These are phyloP conservation scores for Lycium ferocissimum DNA, from an alignment of 257 asterid genomes.

Conservation along the genomic window DNA sequence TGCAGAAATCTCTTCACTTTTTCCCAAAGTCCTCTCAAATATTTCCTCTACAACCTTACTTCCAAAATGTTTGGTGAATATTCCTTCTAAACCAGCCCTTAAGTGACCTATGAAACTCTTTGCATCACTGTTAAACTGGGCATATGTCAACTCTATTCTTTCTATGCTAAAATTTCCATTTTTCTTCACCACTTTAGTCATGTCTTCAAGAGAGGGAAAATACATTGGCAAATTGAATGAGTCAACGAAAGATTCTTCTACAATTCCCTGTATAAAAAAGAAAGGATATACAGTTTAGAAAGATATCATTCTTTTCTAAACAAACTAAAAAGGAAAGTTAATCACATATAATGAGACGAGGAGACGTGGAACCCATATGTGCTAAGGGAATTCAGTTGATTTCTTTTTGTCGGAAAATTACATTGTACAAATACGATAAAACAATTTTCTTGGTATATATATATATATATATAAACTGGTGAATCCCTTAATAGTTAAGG, in stretches of 20 bases:
- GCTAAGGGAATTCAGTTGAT: too few species aligned
- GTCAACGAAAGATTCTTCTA: constrained; percentile 46
- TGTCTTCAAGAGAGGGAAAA: constrained; percentile 47
- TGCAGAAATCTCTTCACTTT: constrained; percentile 29
- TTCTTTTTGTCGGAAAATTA: too few species aligned
- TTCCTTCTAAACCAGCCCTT: constrained; percentile 38
- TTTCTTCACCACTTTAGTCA: constrained; percentile 42
- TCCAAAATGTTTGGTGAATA: constrained; percentile 41
- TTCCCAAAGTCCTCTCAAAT: constrained; percentile 29
- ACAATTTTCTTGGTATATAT: too few species aligned
- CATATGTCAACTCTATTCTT: constrained; percentile 39
- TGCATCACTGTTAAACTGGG: neutral
- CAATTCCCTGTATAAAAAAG: constrained; percentile 40
- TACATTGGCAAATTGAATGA: constrained; percentile 61
- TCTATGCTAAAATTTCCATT: constrained; percentile 49
- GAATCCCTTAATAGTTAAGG: too few species aligned
- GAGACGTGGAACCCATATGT: too few species aligned
- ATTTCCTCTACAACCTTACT: constrained; percentile 20
- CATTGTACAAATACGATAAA: too few species aligned
- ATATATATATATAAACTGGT: too few species aligned
- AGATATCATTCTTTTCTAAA: too few species aligned
- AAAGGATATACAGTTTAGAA: too few species aligned
- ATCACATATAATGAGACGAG: too few species aligned
- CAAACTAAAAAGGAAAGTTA: too few species aligned
- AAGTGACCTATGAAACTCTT: constrained; percentile 28